Conservation (phyloP, 495 filamentous ascomycete species). For the Hyaloscypha bicolor region DNA sequence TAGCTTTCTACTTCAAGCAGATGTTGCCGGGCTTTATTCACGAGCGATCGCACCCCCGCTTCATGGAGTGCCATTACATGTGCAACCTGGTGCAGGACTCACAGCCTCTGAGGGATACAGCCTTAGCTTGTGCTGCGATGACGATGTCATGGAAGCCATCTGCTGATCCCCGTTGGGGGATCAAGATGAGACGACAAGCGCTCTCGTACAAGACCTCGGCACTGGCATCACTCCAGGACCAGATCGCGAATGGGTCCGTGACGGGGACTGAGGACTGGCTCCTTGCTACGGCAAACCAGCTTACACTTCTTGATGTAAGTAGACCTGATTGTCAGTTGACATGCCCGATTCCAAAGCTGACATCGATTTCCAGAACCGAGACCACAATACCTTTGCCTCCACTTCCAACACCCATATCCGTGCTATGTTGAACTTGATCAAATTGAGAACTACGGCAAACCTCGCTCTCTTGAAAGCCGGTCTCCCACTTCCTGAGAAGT, state of each 20-base stretch:
- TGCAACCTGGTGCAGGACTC: background rate
- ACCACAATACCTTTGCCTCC: constrained; percentile 1
- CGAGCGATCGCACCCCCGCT: background rate
- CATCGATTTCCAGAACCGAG: background rate
- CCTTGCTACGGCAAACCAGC: constrained; percentile 4
- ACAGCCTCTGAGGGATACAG: background rate
- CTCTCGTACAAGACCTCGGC: constrained; percentile 2
- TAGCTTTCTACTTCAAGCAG: constrained; percentile 3
- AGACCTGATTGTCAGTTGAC: background rate
- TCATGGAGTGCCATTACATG: background rate
- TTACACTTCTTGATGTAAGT: constrained; percentile 1
- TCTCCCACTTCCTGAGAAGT: background rate
- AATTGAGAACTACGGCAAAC: background rate
- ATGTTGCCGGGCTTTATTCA: constrained; percentile 4
- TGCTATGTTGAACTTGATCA: constrained; percentile 1
- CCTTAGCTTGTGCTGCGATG: constrained; percentile 1
- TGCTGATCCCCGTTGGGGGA: background rate
- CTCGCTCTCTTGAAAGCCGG: background rate
- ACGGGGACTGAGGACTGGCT: constrained; percentile 8
- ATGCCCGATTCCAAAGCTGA: background rate
- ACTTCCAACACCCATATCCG: constrained; percentile 1
- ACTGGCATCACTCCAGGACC: background rate
- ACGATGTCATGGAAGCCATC: constrained; percentile 4
- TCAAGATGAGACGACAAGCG: constrained; percentile 7
- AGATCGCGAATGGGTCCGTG: background rate